These are phyloP conservation scores for Lumnitzera littorea DNA, from an alignment of 345 rosid genomes.

Conservation along the genomic window DNA sequence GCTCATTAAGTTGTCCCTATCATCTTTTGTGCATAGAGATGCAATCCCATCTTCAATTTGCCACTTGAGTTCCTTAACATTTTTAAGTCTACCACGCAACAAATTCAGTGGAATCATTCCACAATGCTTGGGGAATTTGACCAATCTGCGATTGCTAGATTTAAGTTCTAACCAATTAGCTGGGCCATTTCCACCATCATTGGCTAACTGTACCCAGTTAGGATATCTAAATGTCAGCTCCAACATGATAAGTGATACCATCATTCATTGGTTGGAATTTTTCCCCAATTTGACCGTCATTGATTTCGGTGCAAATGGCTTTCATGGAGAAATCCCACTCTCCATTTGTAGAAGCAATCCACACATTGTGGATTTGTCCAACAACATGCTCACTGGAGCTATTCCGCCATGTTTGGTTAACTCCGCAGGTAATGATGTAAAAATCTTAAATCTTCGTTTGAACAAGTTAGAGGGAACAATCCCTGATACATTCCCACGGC, in stretches of 20 bases:
- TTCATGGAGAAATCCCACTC: conserved; percentile 17
- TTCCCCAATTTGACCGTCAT: not conserved
- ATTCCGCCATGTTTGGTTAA: conserved; percentile 20
- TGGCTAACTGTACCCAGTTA: conserved; percentile 2
- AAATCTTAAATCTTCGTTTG: conserved; percentile 6
- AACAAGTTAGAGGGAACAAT: conserved; percentile 16
- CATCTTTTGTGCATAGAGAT: not conserved
- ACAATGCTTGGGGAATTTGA: not conserved
- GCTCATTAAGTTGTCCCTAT: accelerated
- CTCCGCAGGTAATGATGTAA: not conserved
- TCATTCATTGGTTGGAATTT: conserved; percentile 5
- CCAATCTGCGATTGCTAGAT: not conserved
- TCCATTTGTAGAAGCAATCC: conserved; percentile 6
- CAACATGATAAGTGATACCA: conserved; percentile 11
- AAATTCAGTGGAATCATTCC: not conserved
- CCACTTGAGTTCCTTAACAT: not conserved
- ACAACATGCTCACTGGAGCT: conserved; percentile 14
- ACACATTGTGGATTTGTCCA: conserved; percentile 4
- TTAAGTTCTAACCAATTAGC: not conserved
- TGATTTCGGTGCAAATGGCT: not conserved
- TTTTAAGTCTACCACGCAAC: not conserved
- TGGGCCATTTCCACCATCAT: conserved; percentile 11
- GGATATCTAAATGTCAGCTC: not conserved
- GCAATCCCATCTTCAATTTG: not conserved
- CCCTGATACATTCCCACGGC: not conserved